phyloP scores from a whole-genome alignment of 495 filamentous ascomycete species.

The Astrothelium macrocarpum region DNA sequence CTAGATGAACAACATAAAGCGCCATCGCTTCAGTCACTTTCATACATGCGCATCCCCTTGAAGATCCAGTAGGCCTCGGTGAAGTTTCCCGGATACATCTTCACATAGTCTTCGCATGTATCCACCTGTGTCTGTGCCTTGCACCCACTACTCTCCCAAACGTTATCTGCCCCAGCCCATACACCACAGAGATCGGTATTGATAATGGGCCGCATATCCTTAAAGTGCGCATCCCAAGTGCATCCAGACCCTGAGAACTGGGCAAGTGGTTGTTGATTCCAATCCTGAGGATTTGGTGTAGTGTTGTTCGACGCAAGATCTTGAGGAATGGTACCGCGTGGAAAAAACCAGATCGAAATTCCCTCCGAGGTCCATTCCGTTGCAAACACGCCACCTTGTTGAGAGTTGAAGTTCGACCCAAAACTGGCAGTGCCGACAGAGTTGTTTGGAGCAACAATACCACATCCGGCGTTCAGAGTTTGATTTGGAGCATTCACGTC shows the following conservation, averaged over 20 bases:
- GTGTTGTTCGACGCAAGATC: constrained; percentile 12
- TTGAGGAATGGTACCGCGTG: constrained; percentile 16
- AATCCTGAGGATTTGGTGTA: constrained; percentile 21
- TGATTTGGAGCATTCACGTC: constrained; percentile 24
- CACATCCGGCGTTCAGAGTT: constrained; percentile 23
- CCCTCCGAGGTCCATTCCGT: constrained; percentile 24
- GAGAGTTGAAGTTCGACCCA: constrained; percentile 25
- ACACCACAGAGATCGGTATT: constrained; percentile 28
- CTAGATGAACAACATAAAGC: background rate
- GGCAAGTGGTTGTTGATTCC: constrained; percentile 22
- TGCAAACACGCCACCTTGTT: constrained; percentile 25
- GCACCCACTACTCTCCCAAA: constrained; percentile 16
- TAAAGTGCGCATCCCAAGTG: constrained; percentile 22
- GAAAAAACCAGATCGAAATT: constrained; percentile 28
- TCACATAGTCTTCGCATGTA: constrained; percentile 28
- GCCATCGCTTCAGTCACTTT: background rate
- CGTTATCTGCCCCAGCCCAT: constrained; percentile 23
- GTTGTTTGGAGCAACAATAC: constrained; percentile 12
- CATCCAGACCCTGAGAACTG: constrained; percentile 22
- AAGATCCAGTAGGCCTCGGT: constrained; percentile 28
- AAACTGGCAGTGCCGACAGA: constrained; percentile 17
- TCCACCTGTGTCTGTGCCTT: constrained; percentile 17
- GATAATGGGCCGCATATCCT: constrained; percentile 24
- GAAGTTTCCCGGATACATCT: constrained; percentile 26
- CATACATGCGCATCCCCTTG: constrained; percentile 13